Conservation (phyloP, 2,329 filamentous ascomycete genomes). For the Cordyceps sp. region DNA sequence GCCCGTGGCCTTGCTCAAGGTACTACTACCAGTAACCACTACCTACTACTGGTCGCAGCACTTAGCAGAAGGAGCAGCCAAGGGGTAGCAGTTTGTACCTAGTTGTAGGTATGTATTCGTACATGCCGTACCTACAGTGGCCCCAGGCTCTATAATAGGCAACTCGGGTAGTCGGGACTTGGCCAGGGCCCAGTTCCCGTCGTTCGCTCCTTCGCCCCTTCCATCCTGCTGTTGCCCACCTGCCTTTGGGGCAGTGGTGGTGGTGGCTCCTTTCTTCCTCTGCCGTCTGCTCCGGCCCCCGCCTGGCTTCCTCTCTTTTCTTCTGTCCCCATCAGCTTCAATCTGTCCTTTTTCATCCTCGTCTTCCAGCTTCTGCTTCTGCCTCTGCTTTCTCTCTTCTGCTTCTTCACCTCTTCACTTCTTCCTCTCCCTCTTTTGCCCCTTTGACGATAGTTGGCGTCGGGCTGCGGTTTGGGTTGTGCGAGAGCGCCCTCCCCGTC, state of each 20-base stretch:
- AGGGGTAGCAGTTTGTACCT: too few relatives aligned
- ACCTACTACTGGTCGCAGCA: too few relatives aligned
- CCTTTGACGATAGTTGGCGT: neutral
- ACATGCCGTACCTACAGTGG: neutral
- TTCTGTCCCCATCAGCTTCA: neutral
- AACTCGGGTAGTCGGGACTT: too few relatives aligned
- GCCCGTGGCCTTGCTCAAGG: too few relatives aligned
- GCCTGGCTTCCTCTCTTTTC: neutral
- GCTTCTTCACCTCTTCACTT: neutral
- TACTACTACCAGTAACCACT: too few relatives aligned
- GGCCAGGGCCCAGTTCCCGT: neutral
- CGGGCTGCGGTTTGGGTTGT: neutral
- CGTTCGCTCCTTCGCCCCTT: neutral
- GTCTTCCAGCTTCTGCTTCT: neutral
- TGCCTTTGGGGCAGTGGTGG: neutral
- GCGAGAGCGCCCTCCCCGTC: neutral
- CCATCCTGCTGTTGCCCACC: neutral
- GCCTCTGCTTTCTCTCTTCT: neutral
- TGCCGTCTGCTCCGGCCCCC: too few relatives aligned
- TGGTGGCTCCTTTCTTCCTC: neutral
- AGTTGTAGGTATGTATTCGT: neutral
- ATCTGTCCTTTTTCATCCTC: neutral
- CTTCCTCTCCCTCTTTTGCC: neutral
- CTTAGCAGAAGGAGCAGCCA: too few relatives aligned
- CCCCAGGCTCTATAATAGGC: neutral